Base-by-base conservation (phyloP, 2,329 filamentous ascomycete genomes). In the Emergomyces africanus region DNA sequence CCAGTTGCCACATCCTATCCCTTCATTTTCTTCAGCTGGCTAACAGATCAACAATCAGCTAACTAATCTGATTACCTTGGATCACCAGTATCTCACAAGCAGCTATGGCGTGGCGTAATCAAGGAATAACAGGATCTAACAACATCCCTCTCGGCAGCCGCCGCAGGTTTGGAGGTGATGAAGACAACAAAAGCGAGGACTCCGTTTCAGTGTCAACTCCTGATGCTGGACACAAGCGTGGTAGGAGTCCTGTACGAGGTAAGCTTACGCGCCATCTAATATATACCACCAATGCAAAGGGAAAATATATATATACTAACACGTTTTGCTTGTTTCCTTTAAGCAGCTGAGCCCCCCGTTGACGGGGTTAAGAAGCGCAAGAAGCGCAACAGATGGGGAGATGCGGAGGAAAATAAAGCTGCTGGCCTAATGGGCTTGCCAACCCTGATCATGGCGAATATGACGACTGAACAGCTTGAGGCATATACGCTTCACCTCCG, bases 361-460 rank as follows among this genome's bases (percentile, higher is more conserved):
- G 91, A 96, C 75, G 92, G 89, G 60, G 83, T 87, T 63, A 89
- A 88, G 72, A 88, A 88, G 69, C 89, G 94, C 74, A 96, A 95
- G 85, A 97, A 96, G 86, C 88, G 92, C 74, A 99, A 99, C 74
- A 86, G 94, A 72, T 99, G 94, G 94, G 94, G 94, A 66, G 92
- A 97, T 75, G 89, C 89, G 62, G 87, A 90, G 59, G 94, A 99
- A 77, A 99, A 99, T 79, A 99, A 99, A 81, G 94, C 94, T 61
- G 94, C 94, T 60, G 94, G 94, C 65, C 81, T 99, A 63, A 97
- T 99, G 91, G 94, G 94, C 60, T 81, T 99, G 66, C 90, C 94
- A 33, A 99, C 94, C 18, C 90, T 92, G 70, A 97, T 99, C 73
- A 86, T 92, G 75, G 90, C 91, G 63, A 91, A 92, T 76, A 99